A percentile compares a stretch with the other conserved stretches of the same genome.
These are phyloP conservation scores for Nepenthes gracilis DNA, from an alignment of 148 eudicot species.

Conservation along the genomic window DNA sequence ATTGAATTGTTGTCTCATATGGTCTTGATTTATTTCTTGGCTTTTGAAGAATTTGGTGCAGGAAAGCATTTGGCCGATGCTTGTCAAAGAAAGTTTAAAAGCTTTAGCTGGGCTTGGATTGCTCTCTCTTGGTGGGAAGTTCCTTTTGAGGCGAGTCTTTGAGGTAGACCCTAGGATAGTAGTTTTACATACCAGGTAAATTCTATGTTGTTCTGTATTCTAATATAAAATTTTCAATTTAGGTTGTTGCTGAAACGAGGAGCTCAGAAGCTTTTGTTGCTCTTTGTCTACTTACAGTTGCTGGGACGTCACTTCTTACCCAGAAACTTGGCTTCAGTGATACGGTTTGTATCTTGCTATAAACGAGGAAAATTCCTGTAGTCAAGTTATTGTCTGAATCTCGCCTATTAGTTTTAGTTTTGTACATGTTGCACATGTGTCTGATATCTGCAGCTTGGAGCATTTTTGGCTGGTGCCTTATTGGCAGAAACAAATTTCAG, in stretches of 20 bases:
- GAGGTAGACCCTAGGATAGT: conserved; percentile 40
- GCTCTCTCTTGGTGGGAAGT: conserved; percentile 89
- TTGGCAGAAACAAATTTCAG: conserved; percentile 96
- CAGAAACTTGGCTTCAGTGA: conserved; percentile 99
- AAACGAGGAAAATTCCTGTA: neutral
- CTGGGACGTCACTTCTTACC: conserved; percentile 90
- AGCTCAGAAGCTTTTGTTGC: conserved; percentile 99
- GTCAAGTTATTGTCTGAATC: neutral
- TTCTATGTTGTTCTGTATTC: conserved; percentile 8
- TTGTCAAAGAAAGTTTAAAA: conserved; percentile 68
- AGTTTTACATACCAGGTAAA: neutral
- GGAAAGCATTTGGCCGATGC: conserved; percentile 85
- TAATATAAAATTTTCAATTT: conserved; percentile 21
- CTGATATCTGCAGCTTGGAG: conserved; percentile 66
- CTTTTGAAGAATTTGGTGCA: conserved; percentile 58
- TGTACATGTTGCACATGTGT: neutral
- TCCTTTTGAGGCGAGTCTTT: conserved; percentile 69
- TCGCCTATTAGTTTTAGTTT: neutral
- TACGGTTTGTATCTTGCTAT: conserved; percentile 48
- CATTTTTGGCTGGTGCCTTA: conserved; percentile 93
- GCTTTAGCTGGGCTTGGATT: conserved; percentile 84
- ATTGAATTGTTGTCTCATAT: neutral
- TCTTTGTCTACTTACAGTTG: conserved; percentile 89
- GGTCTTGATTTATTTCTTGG: conserved; percentile 7
- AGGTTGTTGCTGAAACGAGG: conserved; percentile 98